Conservation (phyloP, 2,329 filamentous ascomycete genomes). For the Fusarium sp. region DNA sequence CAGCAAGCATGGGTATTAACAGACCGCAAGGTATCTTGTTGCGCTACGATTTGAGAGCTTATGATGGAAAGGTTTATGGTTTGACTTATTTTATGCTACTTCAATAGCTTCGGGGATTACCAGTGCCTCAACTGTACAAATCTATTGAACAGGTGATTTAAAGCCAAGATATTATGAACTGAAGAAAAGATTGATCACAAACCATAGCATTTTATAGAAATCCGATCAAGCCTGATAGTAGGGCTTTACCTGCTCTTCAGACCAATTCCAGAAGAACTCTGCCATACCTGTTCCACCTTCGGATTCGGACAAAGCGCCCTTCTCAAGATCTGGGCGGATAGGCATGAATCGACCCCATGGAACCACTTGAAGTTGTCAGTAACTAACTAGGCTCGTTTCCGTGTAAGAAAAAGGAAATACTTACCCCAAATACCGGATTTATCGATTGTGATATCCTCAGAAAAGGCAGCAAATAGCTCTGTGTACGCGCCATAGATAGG, state of each 20-base stretch:
- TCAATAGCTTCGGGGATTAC: no score
- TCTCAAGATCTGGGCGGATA: slow-evolving; percentile 47
- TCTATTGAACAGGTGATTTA: not conserved
- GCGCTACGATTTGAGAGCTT: no score
- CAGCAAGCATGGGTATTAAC: not conserved
- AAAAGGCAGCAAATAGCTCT: slow-evolving; percentile 57
- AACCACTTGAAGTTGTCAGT: slow-evolving; percentile 33
- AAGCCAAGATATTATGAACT: not conserved
- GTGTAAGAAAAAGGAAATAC: not conserved
- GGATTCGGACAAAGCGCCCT: slow-evolving; percentile 44
- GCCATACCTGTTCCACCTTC: slow-evolving; percentile 52
- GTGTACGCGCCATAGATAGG: slow-evolving; percentile 58
- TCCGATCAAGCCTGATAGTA: slow-evolving; percentile 5
- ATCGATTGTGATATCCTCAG: slow-evolving; percentile 53
- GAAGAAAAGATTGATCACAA: not conserved
- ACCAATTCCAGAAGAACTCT: slow-evolving; percentile 55
- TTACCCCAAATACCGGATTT: slow-evolving; percentile 48
- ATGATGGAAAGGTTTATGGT: no score
- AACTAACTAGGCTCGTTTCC: not conserved
- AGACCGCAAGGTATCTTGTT: not conserved
- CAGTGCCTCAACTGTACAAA: no score
- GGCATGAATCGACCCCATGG: slow-evolving; percentile 50
- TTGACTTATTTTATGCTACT: no score
- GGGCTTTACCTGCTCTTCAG: slow-evolving; percentile 49
- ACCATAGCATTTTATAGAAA: not conserved